Percentiles rank a stretch among this genome's conserved stretches.
phyloP scores from a whole-genome alignment of 768 basidiomycete genomes.

The Termitomyces sp. region DNA sequence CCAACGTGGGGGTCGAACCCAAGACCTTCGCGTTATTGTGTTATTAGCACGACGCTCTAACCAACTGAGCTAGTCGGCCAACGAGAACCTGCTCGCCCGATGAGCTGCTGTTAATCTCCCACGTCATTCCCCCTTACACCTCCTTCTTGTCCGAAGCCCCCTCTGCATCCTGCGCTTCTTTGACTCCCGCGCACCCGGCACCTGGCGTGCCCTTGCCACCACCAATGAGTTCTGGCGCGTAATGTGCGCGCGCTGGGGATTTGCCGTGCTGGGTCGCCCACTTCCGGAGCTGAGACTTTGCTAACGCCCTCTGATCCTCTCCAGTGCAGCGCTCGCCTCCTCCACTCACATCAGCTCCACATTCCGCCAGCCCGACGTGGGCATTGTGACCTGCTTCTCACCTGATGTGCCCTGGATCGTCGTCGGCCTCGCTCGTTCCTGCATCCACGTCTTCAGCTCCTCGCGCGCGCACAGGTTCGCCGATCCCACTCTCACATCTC shows the following conservation, averaged over 20 bases:
- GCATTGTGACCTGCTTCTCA: conserved; percentile 83
- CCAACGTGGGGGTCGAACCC: conserved; percentile 80
- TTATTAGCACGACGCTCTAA: conserved; percentile 94
- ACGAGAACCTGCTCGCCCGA: too few relatives aligned
- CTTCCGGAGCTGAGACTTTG: too few relatives aligned
- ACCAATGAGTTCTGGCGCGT: too few relatives aligned
- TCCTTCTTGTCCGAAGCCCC: too few relatives aligned
- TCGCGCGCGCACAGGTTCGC: conserved; percentile 54
- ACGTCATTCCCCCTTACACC: too few relatives aligned
- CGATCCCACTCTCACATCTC: too few relatives aligned
- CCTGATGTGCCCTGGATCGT: conserved; percentile 81
- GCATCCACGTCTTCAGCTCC: conserved; percentile 81
- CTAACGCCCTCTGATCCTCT: background rate
- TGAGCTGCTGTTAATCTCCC: too few relatives aligned
- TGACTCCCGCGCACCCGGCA: too few relatives aligned
- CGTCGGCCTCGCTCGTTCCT: conserved; percentile 80
- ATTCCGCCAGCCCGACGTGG: conserved; percentile 40
- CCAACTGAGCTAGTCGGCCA: conserved; percentile 93
- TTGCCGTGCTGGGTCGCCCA: too few relatives aligned
- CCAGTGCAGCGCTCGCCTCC: conserved; percentile 68
- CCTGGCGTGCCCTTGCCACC: too few relatives aligned
- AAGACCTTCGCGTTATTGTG: conserved; percentile 81
- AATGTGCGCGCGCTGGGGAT: too few relatives aligned
- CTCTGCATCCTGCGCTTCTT: too few relatives aligned
- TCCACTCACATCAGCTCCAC: conserved; percentile 66